Conservation (phyloP, 805 yeast genomes). For the Ogataea corticis region DNA sequence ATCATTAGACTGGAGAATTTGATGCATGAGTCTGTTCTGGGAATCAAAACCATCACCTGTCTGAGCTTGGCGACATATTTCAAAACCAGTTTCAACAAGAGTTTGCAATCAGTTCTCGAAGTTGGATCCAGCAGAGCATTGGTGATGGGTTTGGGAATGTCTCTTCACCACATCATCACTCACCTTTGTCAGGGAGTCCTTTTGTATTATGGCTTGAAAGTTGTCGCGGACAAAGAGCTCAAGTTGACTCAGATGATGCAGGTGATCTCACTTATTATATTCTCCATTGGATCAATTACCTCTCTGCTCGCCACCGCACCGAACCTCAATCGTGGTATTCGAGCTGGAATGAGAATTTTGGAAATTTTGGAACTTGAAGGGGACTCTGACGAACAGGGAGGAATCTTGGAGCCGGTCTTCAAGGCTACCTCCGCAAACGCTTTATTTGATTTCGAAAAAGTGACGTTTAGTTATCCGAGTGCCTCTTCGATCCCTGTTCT, state of each 20-base stretch:
- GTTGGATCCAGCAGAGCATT: conserved; percentile 55
- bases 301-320: conserved; percentile 68
- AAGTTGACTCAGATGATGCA: conserved; percentile 58
- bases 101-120: conserved; percentile 34
- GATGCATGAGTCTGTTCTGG: conserved; percentile 52
- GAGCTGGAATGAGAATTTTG: conserved; percentile 61
- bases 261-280: conserved; percentile 69
- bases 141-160: conserved; percentile 66
- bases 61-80: conserved; percentile 56
- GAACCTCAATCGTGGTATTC: conserved; percentile 73
- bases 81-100: conserved; percentile 32
- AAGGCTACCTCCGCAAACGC: conserved; percentile 2
- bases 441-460: conserved; percentile 43
- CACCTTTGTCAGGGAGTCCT: conserved; percentile 68
- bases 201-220: conserved; percentile 74
- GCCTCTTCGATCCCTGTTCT: conserved; percentile 33
- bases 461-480: conserved; percentile 51
- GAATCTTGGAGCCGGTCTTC: conserved; percentile 33
- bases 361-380: conserved; percentile 38
- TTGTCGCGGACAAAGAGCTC: conserved; percentile 64
- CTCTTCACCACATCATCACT: conserved; percentile 53
- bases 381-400: conserved; percentile 40
- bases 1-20: conserved; percentile 56
- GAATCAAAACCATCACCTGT: conserved; percentile 63
- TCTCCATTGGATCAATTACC: conserved; percentile 68